Conservation (phyloP, 2,329 filamentous ascomycete species). For the Epichloe gansuensis region DNA sequence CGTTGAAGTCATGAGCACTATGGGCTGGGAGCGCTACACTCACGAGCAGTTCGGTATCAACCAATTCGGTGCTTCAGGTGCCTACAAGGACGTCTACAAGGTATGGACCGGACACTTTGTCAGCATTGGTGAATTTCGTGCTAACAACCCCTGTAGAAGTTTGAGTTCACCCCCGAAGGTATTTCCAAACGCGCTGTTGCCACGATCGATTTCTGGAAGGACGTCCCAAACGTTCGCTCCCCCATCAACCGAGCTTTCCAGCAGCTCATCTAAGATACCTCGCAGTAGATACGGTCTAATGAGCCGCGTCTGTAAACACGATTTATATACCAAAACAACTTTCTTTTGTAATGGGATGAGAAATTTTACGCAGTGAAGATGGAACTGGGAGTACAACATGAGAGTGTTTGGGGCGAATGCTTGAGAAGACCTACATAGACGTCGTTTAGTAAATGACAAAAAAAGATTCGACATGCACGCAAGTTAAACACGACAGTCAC, state of each 20-base stretch:
- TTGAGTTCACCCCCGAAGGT: slow-evolving; percentile 97
- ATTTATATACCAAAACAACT: slow-evolving; percentile 1
- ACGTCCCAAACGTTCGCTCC: slow-evolving; percentile 75
- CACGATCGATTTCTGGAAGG: slow-evolving; percentile 97
- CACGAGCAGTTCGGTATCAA: slow-evolving; percentile 99
- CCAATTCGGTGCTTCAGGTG: slow-evolving; percentile 93
- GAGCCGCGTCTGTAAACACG: background rate
- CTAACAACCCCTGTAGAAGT: slow-evolving; percentile 57
- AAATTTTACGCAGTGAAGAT: slow-evolving; percentile 16
- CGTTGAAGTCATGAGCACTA: slow-evolving; percentile 91
- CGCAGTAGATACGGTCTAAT: background rate
- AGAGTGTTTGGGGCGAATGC: slow-evolving; percentile 9
- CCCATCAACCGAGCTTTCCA: slow-evolving; percentile 96
- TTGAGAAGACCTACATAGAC: slow-evolving; percentile 11
- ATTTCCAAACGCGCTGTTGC: slow-evolving; percentile 87
- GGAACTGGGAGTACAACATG: slow-evolving; percentile 13
- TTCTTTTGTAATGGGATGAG: slow-evolving; percentile 8
- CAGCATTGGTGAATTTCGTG: slow-evolving; percentile 1
- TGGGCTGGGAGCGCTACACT: slow-evolving; percentile 98
- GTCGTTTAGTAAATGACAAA: background rate
- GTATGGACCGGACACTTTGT: slow-evolving; percentile 31
- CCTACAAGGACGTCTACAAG: slow-evolving; percentile 97
- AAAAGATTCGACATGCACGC: background rate
- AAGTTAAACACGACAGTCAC: background rate
- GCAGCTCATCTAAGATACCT: slow-evolving; percentile 66